These are phyloP conservation scores for Penicillium subrubescens DNA, from an alignment of 495 filamentous ascomycete species.

Conservation along the genomic window DNA sequence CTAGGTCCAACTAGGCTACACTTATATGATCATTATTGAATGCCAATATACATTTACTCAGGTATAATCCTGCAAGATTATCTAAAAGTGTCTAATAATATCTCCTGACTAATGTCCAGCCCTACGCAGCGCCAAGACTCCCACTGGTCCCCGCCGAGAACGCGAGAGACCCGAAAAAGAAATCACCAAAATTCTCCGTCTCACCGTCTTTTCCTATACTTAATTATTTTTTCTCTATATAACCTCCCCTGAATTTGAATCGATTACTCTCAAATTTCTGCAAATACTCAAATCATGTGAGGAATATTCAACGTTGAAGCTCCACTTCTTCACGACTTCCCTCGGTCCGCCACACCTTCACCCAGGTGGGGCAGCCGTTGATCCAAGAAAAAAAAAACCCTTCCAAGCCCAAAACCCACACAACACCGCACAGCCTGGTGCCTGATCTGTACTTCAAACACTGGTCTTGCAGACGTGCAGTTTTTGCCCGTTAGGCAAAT, in stretches of 20 bases:
- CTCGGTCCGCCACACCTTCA: neutral
- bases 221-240: neutral
- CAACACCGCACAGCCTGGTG: neutral
- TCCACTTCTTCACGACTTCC: neutral
- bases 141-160: neutral
- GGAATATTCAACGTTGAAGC: neutral
- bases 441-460: neutral
- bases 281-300: neutral
- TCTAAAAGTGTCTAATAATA: neutral
- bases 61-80: neutral
- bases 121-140: conserved; percentile 1
- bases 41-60: neutral
- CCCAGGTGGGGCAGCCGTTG: conserved; percentile 4
- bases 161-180: neutral
- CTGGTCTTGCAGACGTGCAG: neutral
- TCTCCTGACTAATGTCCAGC: neutral
- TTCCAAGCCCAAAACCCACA: neutral
- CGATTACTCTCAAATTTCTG: neutral
- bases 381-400: neutral
- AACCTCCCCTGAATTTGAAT: neutral
- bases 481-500: neutral
- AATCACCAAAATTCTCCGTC: neutral
- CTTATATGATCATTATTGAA: neutral
- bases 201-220: neutral
- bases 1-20: too few species aligned